phyloP scores from a whole-genome alignment of 148 eudicot species.

The Vaccinium myrtillus region DNA sequence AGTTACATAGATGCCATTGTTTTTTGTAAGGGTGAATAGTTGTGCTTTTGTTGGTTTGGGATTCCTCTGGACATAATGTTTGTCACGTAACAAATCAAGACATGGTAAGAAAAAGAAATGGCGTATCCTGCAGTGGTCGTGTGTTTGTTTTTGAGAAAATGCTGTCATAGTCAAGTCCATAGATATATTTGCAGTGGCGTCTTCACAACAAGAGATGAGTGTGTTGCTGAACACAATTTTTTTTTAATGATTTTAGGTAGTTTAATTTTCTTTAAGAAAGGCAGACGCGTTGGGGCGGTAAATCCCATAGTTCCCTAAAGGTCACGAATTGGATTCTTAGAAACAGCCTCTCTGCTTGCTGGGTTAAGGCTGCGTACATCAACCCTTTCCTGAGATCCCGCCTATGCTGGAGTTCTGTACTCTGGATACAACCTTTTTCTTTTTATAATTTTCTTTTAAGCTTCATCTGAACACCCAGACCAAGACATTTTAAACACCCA shows the following conservation, averaged over 20 bases:
- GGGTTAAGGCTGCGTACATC: no score
- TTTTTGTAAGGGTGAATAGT: neutral
- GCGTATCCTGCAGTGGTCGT: neutral
- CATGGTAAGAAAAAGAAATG: neutral
- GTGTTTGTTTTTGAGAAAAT: neutral
- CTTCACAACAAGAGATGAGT: neutral
- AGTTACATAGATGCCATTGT: neutral
- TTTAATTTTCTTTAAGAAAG: neutral
- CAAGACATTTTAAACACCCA: neutral
- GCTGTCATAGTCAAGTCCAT: neutral
- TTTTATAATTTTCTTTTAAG: neutral
- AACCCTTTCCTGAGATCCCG: neutral
- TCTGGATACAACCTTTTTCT: neutral
- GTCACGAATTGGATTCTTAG: neutral
- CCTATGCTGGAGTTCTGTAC: neutral
- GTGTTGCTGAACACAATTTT: neutral
- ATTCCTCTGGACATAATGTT: neutral
- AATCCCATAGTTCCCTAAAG: neutral
- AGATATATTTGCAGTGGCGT: neutral
- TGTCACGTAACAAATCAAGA: neutral
- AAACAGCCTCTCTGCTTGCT: neutral
- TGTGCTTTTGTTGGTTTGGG: neutral
- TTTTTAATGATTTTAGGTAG: neutral
- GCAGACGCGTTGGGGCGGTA: neutral
- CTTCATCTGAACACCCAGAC: neutral